Evolutionary conservation across 2,329 filamentous ascomycete species (phyloP).

Genomic region (Colletotrichum gloeosporioides): DNA sequence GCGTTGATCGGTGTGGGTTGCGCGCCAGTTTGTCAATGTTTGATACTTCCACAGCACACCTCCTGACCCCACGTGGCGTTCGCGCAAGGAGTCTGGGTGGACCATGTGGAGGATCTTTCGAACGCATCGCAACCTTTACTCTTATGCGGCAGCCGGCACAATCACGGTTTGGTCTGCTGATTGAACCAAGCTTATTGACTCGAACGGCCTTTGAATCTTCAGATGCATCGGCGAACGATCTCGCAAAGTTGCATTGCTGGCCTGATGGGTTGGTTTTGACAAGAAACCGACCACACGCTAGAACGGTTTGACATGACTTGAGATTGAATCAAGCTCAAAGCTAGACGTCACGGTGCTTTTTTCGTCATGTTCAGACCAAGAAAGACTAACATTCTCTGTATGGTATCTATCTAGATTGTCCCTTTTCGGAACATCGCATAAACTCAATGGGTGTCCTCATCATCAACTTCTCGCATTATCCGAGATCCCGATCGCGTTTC

Average conservation of each 20-base stretch:
- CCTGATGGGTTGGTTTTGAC: background rate
- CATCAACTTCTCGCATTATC: background rate
- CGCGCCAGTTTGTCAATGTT: background rate
- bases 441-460: background rate
- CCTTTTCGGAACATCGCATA: background rate
- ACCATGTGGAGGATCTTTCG: background rate
- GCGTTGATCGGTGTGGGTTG: background rate
- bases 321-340: background rate
- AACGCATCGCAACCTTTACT: background rate
- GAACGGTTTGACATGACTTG: background rate
- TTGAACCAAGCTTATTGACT: background rate
- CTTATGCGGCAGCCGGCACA: background rate
- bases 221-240: background rate
- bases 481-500: constrained; percentile 16
- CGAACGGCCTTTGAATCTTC: background rate
- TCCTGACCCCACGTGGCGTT: background rate
- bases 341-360: background rate
- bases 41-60: background rate
- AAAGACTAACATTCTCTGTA: background rate
- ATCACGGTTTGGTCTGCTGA: background rate
- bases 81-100: background rate
- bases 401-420: background rate
- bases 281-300: background rate
- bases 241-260: background rate
- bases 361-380: background rate